phyloP scores from a whole-genome alignment of 1,284 basidiomycete genomes.

The Trichosporon ovoides region DNA sequence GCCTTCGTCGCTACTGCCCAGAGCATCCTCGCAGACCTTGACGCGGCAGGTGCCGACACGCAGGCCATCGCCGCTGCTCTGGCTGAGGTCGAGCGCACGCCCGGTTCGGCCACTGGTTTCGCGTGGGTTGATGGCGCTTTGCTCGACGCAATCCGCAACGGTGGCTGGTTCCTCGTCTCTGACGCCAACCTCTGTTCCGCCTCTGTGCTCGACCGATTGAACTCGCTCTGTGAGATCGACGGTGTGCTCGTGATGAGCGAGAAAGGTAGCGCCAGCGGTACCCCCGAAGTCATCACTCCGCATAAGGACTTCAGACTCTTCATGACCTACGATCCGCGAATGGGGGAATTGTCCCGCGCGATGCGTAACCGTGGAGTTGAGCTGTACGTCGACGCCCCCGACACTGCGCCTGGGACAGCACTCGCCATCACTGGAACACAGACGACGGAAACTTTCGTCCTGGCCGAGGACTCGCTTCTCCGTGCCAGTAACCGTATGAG shows the following conservation, averaged over 20 bases:
- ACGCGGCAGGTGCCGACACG: slow-evolving; percentile 34
- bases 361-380: slow-evolving; percentile 98
- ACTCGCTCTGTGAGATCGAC: slow-evolving; percentile 86
- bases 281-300: slow-evolving; percentile 67
- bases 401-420: neutral
- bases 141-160: slow-evolving; percentile 77
- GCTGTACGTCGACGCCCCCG: slow-evolving; percentile 51
- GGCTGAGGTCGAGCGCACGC: slow-evolving; percentile 38
- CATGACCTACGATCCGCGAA: slow-evolving; percentile 86
- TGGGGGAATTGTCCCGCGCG: slow-evolving; percentile 91
- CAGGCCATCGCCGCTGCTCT: slow-evolving; percentile 5
- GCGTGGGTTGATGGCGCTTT: slow-evolving; percentile 98
- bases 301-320: slow-evolving; percentile 88
- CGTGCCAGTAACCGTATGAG: slow-evolving; percentile 5
- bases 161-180: slow-evolving; percentile 87
- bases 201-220: slow-evolving; percentile 92
- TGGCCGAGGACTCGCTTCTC: slow-evolving; percentile 11
- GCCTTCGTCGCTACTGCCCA: slow-evolving; percentile 17
- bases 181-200: slow-evolving; percentile 92
- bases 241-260: slow-evolving; percentile 82
- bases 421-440: neutral
- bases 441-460: slow-evolving; percentile 5
- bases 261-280: slow-evolving; percentile 68
- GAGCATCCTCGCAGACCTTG: slow-evolving; percentile 17
- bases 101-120: slow-evolving; percentile 56